Evolutionary conservation across 2,329 filamentous ascomycete genomes (phyloP), one percentile per base, ranked within the genome.

Genomic region (Xylariaceae sp.): DNA sequence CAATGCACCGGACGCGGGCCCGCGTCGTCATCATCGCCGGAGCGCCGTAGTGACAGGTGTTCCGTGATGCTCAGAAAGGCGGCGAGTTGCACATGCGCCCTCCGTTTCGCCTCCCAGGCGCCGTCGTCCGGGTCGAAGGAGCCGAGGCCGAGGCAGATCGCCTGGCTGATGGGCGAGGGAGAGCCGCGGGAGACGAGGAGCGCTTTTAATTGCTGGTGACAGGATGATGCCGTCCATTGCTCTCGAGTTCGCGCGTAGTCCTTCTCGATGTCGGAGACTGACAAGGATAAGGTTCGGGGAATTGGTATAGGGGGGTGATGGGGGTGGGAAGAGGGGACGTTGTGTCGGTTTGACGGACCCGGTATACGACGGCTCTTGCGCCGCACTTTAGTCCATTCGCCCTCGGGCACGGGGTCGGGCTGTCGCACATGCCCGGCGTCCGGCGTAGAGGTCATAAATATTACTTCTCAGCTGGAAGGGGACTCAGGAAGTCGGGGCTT

Each of bases 81-180:
- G 21, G 76, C 75, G 1, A 85, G 74, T 66, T 87, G 83, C 41
- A 80, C 64, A 57, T 80, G 80, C 1, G 80, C 75, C 2, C 74
- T 74, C 47, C 77, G 71, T 58, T 76, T 77, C 1, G 73, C 71
- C n/a, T 77, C 75, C 72, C 74, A 78, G 0, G 73, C 75, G 1
- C 74, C 77, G 44, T 81, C 77, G 2, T 71, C 69, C 1, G 81
- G 80, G 48, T 84, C 80, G 57, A 84, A 84, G 0, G 80, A 76
- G 2, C 83, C 83, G 2, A 82, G 70, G 0, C 83, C 83, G 4
- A 86, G 74, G 56, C 82, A 85, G 5, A 86, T 63, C 1, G 81
- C 83, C 16, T 68, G 71, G 1, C 67, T 70, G 37, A 79, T 65
- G 40, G 32, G 14, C 5, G 32, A 10, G 6, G 32, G 3, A 3